phyloP scores from a whole-genome alignment of 2,329 filamentous ascomycete genomes.

The Fusarium protoensiforme region DNA sequence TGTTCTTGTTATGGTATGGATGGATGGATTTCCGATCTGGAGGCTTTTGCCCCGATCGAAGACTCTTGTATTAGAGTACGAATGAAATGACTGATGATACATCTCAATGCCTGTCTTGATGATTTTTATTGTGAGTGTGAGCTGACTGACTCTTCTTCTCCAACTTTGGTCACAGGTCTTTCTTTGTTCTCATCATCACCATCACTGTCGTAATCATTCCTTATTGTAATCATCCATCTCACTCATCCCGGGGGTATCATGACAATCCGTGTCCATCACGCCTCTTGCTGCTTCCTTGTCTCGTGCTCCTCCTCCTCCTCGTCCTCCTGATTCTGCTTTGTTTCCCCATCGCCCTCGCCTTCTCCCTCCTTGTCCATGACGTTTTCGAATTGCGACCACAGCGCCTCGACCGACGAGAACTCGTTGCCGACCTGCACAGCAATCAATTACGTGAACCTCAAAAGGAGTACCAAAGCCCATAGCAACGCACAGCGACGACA shows the following conservation, averaged over 20 bases:
- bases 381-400: slow-evolving; percentile 97
- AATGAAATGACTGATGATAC: background rate
- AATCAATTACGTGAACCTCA: background rate
- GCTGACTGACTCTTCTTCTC: background rate
- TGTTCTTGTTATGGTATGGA: background rate
- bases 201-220: background rate
- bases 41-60: background rate
- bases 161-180: background rate
- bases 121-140: background rate
- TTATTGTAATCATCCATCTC: slow-evolving; percentile 1
- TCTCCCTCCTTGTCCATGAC: slow-evolving; percentile 85
- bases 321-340: slow-evolving; percentile 29
- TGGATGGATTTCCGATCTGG: background rate
- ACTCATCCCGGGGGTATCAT: slow-evolving; percentile 31
- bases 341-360: slow-evolving; percentile 38
- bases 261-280: slow-evolving; percentile 11
- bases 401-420: slow-evolving; percentile 93
- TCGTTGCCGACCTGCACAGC: slow-evolving; percentile 83
- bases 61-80: background rate
- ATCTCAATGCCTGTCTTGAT: background rate
- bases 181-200: background rate
- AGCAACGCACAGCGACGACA: slow-evolving; percentile 78
- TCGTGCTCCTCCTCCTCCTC: slow-evolving; percentile 17
- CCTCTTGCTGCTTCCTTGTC: slow-evolving; percentile 22
- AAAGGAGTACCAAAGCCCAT: background rate